Evolutionary conservation across 2,329 filamentous ascomycete genomes (phyloP), one percentile per base, ranked within the genome.

Genomic region (Byssoonygena ceratinophila): DNA sequence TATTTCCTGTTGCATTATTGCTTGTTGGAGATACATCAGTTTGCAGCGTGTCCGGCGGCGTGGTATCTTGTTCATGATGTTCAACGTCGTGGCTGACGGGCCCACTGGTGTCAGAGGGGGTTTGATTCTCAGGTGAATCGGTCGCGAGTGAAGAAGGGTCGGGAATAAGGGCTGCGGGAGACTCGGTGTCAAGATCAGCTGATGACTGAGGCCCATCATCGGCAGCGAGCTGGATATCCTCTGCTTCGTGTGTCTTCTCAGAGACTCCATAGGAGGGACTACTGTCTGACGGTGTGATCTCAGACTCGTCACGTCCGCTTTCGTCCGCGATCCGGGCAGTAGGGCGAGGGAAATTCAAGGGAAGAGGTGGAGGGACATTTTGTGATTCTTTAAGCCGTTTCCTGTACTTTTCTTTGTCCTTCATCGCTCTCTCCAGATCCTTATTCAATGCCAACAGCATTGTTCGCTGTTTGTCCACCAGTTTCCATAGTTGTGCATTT

Each of bases 401-500:
- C 61, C 87, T 82, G 65, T 97, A 97, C 61, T 85, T 84, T 59
- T 97, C 91, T 69, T 96, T 96, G 60, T 97, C 92, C 66, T 94
- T 94, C 58, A 95, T 69, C 1, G 90, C 83, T 49, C 87, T 81
- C 68, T 97, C 91, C 11, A 98, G 74, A 65, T 98, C 92, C 67
- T 92, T 94, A 64, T 97, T 96, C 57, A 98, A 76, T 6, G 90
- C 91, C 18, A 95, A 70, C 51, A 98, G 89, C 82, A 98, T 90
- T 14, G 88, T 82, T 57, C 91, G 79, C 68, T 98, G 92, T 72
- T 98, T 97, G 67, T 97, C 91, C 46, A 98, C 89, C 44, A 98
- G 73, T 47, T 89, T 84, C 92, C 92, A 98, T 62, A 98, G 72
- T 66, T 98, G 91, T 16, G 83, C 76, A 65, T 97, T 97, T 64